Base-by-base conservation (phyloP, 176 grass and related monocot species). In the Phragmites australis region DNA sequence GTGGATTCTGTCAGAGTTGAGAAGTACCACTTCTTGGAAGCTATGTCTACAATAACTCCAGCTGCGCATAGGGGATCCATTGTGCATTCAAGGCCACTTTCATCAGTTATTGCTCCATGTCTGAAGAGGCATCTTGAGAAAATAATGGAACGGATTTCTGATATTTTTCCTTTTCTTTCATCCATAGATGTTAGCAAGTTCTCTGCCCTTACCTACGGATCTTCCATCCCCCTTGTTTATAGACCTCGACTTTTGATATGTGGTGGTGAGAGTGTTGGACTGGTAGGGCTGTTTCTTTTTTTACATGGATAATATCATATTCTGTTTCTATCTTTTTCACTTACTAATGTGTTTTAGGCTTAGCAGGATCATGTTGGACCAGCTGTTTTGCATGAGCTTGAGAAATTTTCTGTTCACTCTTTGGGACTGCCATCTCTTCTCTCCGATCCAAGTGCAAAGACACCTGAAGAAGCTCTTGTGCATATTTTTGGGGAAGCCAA, bases 401-500 rank as follows among this genome's bases (percentile, higher is more conserved):
- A 99, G 90, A 99, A 99, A 63, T 99, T 99, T 86, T 82, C 97
- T 85, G 88, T 99, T 76, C 93, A 99, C 50, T 96, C 97, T 42
- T 83, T 99, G 74, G 97, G 97, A 10, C 76, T 99, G 48, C 93
- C 97, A 29, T 96, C 97, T 87, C 97, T 99, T 86, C 90, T 99
- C 75, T 99, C 97, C 15, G 97, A 99, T 86, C 88, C 90, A 76
- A 99, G 97, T 88, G 97, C 97, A 76, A 99, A 99, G 79, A 95
- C 93, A 78, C 97, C 97, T 83, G 97, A 99, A 89, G 97, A 99
- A 87, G 97, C 97, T 84, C 85, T 99, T 43, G 97, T 99, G 71
- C 97, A 99, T 85, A 96, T 99, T 69, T 99, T 99, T 87, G 90
- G 93, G 85, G 97, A 99, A 94, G 97, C 97, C 52, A 95, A 93